Conservation (phyloP, 2,329 filamentous ascomycete species). For the Madurella mycetomatis region DNA sequence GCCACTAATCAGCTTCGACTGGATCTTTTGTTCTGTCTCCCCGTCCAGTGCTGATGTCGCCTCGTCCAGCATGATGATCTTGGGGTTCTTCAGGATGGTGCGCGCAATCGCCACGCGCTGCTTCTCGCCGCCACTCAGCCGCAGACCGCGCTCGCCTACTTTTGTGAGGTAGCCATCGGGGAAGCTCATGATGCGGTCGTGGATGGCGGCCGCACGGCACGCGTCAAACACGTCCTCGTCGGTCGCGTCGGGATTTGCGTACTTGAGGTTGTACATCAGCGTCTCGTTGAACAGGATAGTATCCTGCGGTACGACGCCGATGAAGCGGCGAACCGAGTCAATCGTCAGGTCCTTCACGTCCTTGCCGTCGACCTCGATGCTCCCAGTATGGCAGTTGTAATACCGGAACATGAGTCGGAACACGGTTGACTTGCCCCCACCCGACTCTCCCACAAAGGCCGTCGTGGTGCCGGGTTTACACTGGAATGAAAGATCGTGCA, state of each 20-base stretch:
- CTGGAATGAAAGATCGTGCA: constrained; percentile 79
- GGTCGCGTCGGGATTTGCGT: constrained; percentile 45
- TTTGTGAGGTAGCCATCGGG: constrained; percentile 50
- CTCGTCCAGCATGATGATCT: constrained; percentile 67
- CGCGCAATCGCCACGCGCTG: constrained; percentile 59
- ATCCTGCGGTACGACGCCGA: constrained; percentile 95
- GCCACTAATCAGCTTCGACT: constrained; percentile 62
- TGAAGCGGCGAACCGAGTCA: constrained; percentile 84
- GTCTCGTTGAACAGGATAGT: constrained; percentile 63
- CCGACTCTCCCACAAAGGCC: constrained; percentile 92
- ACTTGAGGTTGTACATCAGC: constrained; percentile 52
- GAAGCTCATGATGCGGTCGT: constrained; percentile 50
- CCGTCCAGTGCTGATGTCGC: constrained; percentile 66
- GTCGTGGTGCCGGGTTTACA: constrained; percentile 89
- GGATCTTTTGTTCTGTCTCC: constrained; percentile 55
- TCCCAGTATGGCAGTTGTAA: constrained; percentile 78
- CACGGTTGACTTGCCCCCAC: constrained; percentile 93
- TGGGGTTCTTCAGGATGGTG: constrained; percentile 64
- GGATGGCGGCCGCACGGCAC: constrained; percentile 50
- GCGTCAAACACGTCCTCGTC: constrained; percentile 48
- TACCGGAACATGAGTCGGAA: constrained; percentile 96
- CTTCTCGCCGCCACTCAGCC: constrained; percentile 56
- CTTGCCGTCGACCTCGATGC: constrained; percentile 77
- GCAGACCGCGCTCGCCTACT: constrained; percentile 50
- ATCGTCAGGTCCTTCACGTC: constrained; percentile 86